Evolutionary conservation across 371 early-diverging fungal genomes (phyloP).

Genomic region (Encephalitozoon intestinalis): DNA sequence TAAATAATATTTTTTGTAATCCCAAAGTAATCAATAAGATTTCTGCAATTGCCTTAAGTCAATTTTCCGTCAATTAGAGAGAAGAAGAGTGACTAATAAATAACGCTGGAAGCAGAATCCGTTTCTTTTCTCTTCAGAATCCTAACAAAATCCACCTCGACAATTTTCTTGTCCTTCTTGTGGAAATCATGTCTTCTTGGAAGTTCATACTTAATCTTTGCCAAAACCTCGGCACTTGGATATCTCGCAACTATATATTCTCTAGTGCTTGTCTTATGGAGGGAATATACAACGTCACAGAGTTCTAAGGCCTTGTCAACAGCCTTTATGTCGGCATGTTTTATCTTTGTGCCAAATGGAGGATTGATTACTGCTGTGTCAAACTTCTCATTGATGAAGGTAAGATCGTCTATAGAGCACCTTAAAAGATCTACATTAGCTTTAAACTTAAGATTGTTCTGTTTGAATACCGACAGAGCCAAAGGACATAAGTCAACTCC

Average conservation of each 20-base stretch:
- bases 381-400: not conserved
- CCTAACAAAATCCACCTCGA: slow-evolving; percentile 51
- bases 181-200: slow-evolving; percentile 57
- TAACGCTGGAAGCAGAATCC: not conserved
- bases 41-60: not conserved
- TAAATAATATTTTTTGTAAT: not conserved
- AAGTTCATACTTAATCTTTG: slow-evolving; percentile 52
- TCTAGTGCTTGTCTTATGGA: slow-evolving; percentile 58
- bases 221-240: slow-evolving; percentile 33
- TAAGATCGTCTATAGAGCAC: not conserved
- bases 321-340: slow-evolving; percentile 49
- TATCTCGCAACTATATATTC: slow-evolving; percentile 50
- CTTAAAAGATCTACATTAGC: slow-evolving; percentile 4
- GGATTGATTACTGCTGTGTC: slow-evolving; percentile 56
- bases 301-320: slow-evolving; percentile 46
- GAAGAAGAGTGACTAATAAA: not conserved
- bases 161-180: slow-evolving; percentile 39
- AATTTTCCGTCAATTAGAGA: not conserved
- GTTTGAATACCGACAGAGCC: slow-evolving; percentile 26
- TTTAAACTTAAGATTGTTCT: slow-evolving; percentile 33
- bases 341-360: slow-evolving; percentile 58
- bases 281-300: slow-evolving; percentile 47
- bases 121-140: not conserved
- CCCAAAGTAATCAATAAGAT: not conserved
- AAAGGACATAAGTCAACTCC: slow-evolving; percentile 45